Evolutionary conservation across 2,329 filamentous ascomycete species (phyloP), one percentile per base, ranked within the genome.

Genomic region (Penicillium sp.): DNA sequence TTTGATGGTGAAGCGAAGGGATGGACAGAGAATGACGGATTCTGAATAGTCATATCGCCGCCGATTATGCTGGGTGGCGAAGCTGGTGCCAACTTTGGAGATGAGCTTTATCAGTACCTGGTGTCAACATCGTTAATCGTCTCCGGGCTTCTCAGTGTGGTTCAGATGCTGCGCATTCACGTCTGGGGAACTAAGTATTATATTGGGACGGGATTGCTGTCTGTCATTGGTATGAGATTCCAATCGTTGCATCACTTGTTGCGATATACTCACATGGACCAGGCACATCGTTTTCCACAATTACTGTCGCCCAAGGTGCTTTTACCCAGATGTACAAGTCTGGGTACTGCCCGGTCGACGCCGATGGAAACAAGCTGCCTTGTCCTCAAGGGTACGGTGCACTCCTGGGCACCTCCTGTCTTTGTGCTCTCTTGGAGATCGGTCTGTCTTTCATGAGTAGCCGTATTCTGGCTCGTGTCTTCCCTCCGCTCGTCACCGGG

Each of bases 71-170:
- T 85, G 15, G 65, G 75, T 4, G 68, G 72, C 10, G 54, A 63
- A 13, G 67, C 66, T 11, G 73, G 76, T 14, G 80, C 79, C 38
- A 76, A 82, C 45, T 68, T 84, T 17, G 65, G 65, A 8, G 52
- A 65, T 0, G 70, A 70, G 3, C 61, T 72, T 4, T 74, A 78
- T 22, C 72, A 79, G 50, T 84, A 85, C 51, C 72, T 84, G 2
- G 80, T 84, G 4, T 84, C 79, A 11, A 80, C 80, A 0, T 78
- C 79, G 0, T 69, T 85, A 37, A 83, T 85, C 41, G 76, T 79
- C 14, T 82, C 77, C 26, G 80, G 80, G 6, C 68, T 84, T 30
- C 68, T 83, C 2, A 82, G 78, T 4, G 68, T 75, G 0, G 65
- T 85, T 16, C 81, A 85, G 53, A 83, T 85, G 48, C 79, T 77